Conservation (phyloP, 352 stramenopile genomes). For the Lagenidium giganteum region DNA sequence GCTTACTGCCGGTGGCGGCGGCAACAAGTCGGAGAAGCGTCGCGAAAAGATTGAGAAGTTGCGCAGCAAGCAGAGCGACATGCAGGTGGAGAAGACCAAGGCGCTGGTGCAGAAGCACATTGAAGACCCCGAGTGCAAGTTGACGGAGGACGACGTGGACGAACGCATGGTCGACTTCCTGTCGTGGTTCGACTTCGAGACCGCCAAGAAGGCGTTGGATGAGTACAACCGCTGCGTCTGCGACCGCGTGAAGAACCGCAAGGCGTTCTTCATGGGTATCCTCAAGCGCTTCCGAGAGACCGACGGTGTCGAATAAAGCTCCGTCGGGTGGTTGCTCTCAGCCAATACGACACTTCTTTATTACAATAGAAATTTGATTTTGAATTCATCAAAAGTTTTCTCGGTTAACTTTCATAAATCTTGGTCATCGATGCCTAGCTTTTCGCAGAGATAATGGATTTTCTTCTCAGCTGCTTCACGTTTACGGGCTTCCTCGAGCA, state of each 20-base stretch:
- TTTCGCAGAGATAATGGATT: slow-evolving; percentile 25
- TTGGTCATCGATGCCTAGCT: slow-evolving; percentile 15
- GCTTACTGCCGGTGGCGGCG: slow-evolving; percentile 54
- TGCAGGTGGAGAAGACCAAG: slow-evolving; percentile 67
- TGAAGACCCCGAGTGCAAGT: slow-evolving; percentile 42
- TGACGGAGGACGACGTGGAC: slow-evolving; percentile 61
- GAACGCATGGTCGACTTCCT: slow-evolving; percentile 74
- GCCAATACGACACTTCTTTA: no score
- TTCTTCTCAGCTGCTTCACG: slow-evolving; percentile 21
- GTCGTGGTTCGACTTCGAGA: slow-evolving; percentile 82
- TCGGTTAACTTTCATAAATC: not conserved
- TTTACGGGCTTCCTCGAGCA: slow-evolving; percentile 16
- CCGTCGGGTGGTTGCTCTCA: no score
- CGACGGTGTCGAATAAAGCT: slow-evolving; percentile 43
- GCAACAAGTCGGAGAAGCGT: slow-evolving; percentile 64
- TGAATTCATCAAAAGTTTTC: slow-evolving; percentile 1
- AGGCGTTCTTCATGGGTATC: slow-evolving; percentile 80
- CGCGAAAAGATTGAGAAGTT: slow-evolving; percentile 45
- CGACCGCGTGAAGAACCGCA: slow-evolving; percentile 59
- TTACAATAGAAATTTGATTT: not conserved
- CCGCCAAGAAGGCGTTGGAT: slow-evolving; percentile 59
- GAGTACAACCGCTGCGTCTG: slow-evolving; percentile 64
- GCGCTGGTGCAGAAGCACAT: slow-evolving; percentile 67
- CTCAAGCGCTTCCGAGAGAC: slow-evolving; percentile 72
- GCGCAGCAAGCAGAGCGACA: slow-evolving; percentile 56